phyloP scores from a whole-genome alignment of 768 basidiomycete genomes.

The Pseudohyphozyma bogoriensis region DNA sequence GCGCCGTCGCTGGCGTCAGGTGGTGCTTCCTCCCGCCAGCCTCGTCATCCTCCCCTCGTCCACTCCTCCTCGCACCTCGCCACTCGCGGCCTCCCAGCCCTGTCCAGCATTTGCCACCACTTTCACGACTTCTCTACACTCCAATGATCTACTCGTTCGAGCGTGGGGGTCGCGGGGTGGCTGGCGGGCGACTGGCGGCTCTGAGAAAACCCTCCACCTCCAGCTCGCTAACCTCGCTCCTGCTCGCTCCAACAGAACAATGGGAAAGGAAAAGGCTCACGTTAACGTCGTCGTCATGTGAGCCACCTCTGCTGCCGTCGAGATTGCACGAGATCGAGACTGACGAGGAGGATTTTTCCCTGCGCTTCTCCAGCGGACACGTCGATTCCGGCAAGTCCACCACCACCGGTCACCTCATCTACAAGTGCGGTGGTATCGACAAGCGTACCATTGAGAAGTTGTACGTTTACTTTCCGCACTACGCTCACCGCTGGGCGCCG shows the following conservation, averaged over 20 bases:
- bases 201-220: no score
- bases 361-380: conserved; percentile 92
- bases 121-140: neutral
- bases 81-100: no score
- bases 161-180: no score
- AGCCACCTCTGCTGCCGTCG: conserved; percentile 14
- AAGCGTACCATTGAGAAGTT: conserved; percentile 85
- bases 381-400: conserved; percentile 99
- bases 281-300: conserved; percentile 76
- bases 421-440: conserved; percentile 99
- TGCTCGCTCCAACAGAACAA: conserved; percentile 2
- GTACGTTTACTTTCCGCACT: conserved; percentile 3
- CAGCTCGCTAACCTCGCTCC: neutral
- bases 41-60: no score
- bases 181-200: no score
- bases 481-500: neutral
- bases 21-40: no score
- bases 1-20: no score
- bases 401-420: conserved; percentile 99
- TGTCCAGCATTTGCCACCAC: neutral
- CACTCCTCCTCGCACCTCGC: no score
- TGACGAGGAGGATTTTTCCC: conserved; percentile 33
- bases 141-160: neutral
- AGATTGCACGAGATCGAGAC: conserved; percentile 19
- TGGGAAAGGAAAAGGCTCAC: conserved; percentile 45